phyloP scores from a whole-genome alignment of 2,329 filamentous ascomycete genomes.

The Emmonsiellopsis sp. region DNA sequence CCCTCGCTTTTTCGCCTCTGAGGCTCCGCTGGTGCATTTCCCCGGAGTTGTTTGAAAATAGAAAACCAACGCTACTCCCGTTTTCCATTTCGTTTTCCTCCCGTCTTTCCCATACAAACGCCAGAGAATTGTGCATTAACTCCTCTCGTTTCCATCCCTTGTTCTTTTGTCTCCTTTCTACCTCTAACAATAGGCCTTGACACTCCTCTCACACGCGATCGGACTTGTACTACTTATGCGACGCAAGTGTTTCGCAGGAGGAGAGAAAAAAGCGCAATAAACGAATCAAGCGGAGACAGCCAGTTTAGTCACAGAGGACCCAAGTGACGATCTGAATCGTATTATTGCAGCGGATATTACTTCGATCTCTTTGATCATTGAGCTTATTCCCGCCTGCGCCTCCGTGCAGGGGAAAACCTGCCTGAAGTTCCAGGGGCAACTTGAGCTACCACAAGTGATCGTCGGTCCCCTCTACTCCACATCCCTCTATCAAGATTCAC shows the following conservation, averaged over 20 bases:
- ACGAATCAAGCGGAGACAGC: not conserved
- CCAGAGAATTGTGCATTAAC: not conserved
- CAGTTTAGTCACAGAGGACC: not conserved
- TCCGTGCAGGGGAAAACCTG: slow-evolving; percentile 2
- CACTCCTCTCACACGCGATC: not conserved
- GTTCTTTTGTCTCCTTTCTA: not conserved
- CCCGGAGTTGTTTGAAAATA: slow-evolving; percentile 5
- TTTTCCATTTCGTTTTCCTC: not conserved
- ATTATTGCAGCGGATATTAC: not conserved
- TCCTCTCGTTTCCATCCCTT: not conserved
- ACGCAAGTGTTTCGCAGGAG: not conserved
- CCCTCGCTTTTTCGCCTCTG: not conserved
- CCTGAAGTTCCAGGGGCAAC: slow-evolving; percentile 1
- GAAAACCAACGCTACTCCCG: slow-evolving; percentile 1
- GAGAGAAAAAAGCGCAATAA: not conserved
- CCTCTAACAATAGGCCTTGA: not conserved
- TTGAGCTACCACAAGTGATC: slow-evolving; percentile 6
- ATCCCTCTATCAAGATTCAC: slow-evolving; percentile 17
- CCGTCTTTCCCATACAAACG: not conserved
- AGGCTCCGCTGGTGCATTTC: not conserved
- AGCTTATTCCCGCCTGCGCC: slow-evolving; percentile 2
- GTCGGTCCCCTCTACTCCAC: slow-evolving; percentile 3
- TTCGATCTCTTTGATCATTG: slow-evolving; percentile 1
- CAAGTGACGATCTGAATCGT: not conserved
- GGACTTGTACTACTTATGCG: slow-evolving; percentile 1